Evolutionary conservation across 331 rosid genomes (phyloP), one percentile per base, ranked within the genome.

Genomic region (Rosa hybrid): DNA sequence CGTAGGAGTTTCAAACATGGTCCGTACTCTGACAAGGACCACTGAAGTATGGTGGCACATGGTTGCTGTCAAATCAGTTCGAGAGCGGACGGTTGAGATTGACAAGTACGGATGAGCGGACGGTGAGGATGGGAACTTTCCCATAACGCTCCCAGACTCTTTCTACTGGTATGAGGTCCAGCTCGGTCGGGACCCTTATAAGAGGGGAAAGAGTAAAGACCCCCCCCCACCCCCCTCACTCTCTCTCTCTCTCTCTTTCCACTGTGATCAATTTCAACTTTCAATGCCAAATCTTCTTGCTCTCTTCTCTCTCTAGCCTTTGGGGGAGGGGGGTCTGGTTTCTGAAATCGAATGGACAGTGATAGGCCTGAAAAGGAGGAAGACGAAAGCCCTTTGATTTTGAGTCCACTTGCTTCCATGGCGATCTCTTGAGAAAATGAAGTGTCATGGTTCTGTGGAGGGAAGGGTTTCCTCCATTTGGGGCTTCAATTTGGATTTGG

Each of bases 21-120:
- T 86, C 89, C 94, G 94, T 91, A 93, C 94, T 80, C 90, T 90
- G 98, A 87, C 97, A 87, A 84, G 90, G 93, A 90, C 97, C 98
- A 83, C 89, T 83, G 92, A 82, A 77, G 97, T 86, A 86, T 90
- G 94, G 97, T 86, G 91, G 91, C 93, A 88, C 98, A 91, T 90
- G 94, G 89, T 76, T 85, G 51, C 86, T 79, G 93, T 91, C 92
- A 88, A 81, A 87, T 93, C 94, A 79, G 5, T 77, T 7, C 39
- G 2, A 1, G 3, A 86, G 70, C 68, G 21, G 8, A 86, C 87
- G 88, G 82, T 75, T 16, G 0, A 9, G 87, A 86, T 89, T 16
- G 8, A 38, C 8, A 44, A 0, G 88, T 91, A 91, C 92, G 97
- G 88, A 83, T 4, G 0, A 51, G 17, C 72, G 38, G 57, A 85